Evolutionary conservation across 2,329 filamentous ascomycete genomes (phyloP).

Genomic region (Ophiostoma sp.): DNA sequence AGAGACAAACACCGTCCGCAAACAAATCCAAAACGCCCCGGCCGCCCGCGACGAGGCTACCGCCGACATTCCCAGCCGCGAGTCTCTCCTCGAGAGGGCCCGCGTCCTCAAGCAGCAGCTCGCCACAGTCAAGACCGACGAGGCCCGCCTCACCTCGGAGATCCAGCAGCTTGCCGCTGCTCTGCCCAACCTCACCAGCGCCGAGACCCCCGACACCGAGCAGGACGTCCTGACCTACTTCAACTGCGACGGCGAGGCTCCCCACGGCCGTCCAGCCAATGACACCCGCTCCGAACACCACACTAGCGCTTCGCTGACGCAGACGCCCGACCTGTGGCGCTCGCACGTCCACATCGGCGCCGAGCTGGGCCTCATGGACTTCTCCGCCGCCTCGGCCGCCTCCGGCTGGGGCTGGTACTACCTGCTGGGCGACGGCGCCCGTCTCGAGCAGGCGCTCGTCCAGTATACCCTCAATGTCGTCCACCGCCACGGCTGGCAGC

Average conservation of each 20-base stretch:
- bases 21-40: conserved; percentile 50
- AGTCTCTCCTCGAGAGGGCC: conserved; percentile 55
- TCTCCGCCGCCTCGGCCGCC: conserved; percentile 70
- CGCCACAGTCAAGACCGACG: conserved; percentile 53
- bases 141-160: conserved; percentile 55
- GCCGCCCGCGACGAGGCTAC: conserved; percentile 42
- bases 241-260: conserved; percentile 58
- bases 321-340: conserved; percentile 41
- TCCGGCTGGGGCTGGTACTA: conserved; percentile 99
- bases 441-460: conserved; percentile 90
- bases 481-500: conserved; percentile 67
- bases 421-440: conserved; percentile 80
- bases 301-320: not conserved
- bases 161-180: conserved; percentile 70
- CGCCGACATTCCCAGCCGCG: conserved; percentile 23
- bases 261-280: conserved; percentile 19
- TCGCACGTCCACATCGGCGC: conserved; percentile 84
- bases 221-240: conserved; percentile 68
- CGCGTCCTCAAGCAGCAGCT: conserved; percentile 60
- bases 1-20: conserved; percentile 60
- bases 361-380: conserved; percentile 86
- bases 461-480: conserved; percentile 77
- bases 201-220: conserved; percentile 67
- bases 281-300: not conserved
- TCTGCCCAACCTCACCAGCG: conserved; percentile 80